These are phyloP conservation scores for Globisporangium okanoganense DNA, from an alignment of 352 stramenopile genomes.

Conservation along the genomic window DNA sequence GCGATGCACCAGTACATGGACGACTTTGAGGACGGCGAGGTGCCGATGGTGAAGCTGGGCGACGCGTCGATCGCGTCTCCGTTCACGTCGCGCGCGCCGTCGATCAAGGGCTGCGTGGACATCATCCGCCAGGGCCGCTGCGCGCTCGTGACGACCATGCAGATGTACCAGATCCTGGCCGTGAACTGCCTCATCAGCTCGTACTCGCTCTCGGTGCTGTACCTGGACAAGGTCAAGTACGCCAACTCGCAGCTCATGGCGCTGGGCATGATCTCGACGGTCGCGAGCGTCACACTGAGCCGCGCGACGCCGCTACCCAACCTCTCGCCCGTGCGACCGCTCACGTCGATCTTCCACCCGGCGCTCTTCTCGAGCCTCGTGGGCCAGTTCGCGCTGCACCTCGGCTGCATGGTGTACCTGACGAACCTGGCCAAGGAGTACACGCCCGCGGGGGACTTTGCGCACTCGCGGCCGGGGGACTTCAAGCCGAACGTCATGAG, in stretches of 20 bases:
- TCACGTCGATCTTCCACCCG: constrained; percentile 94
- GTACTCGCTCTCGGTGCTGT: constrained; percentile 98
- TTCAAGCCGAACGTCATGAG: constrained; percentile 99
- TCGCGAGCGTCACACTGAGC: constrained; percentile 84
- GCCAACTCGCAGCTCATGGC: constrained; percentile 96
- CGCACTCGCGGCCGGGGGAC: constrained; percentile 74
- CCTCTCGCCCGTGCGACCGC: constrained; percentile 91
- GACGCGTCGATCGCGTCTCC: constrained; percentile 99
- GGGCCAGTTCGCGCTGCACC: constrained; percentile 95
- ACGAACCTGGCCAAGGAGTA: constrained; percentile 91
- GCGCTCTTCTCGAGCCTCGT: constrained; percentile 93
- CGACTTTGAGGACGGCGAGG: constrained; percentile 88
- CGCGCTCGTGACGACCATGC: constrained; percentile 98
- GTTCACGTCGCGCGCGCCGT: constrained; percentile 96
- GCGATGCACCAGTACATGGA: constrained; percentile 90
- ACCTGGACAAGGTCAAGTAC: constrained; percentile 98
- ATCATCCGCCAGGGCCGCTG: constrained; percentile 98
- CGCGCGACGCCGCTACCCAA: constrained; percentile 92
- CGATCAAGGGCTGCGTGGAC: constrained; percentile 90
- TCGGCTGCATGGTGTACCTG: constrained; percentile 91
- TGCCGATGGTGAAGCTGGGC: constrained; percentile 97
- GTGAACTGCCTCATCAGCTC: constrained; percentile 98
- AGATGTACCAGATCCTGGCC: constrained; percentile 99
- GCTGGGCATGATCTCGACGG: constrained; percentile 83
- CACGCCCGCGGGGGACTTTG: constrained; percentile 76